Conservation (phyloP, 2,329 filamentous ascomycete species). For the Cryoendolithus antarcticus region DNA sequence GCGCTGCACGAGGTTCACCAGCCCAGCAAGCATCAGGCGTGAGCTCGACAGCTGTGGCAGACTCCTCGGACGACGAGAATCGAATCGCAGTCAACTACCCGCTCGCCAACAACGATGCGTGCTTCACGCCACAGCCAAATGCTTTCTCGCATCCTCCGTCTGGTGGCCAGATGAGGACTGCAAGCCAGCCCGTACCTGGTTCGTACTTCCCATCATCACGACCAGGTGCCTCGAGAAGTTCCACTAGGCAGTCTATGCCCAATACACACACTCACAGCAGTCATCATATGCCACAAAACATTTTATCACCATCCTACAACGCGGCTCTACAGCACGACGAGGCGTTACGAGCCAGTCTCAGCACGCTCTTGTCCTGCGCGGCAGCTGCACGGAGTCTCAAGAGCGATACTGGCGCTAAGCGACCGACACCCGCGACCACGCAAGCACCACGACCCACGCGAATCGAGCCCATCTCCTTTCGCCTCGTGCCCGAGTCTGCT, state of each 20-base stretch:
- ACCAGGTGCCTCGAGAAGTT: too few species aligned
- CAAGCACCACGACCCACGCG: conserved; percentile 16
- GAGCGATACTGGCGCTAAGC: conserved; percentile 27
- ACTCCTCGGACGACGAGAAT: conserved; percentile 54
- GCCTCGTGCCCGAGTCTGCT: conserved; percentile 48
- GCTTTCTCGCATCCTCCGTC: conserved; percentile 75
- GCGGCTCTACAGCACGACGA: conserved; percentile 70
- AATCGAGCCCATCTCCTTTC: conserved; percentile 41
- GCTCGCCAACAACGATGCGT: conserved; percentile 35
- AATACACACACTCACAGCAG: conserved; percentile 8
- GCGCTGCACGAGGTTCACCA: conserved; percentile 3
- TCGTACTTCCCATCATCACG: conserved; percentile 30
- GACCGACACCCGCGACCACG: conserved; percentile 15
- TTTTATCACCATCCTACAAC: conserved; percentile 62
- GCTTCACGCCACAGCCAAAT: conserved; percentile 80
- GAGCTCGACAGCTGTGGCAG: conserved; percentile 1
- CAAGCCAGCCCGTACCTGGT: conserved; percentile 34
- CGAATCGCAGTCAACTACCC: conserved; percentile 65
- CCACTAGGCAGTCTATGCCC: conserved; percentile 24
- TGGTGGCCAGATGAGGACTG: conserved; percentile 36
- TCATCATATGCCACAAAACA: conserved; percentile 48
- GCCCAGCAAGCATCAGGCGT: too few species aligned
- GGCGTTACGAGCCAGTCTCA: conserved; percentile 82
- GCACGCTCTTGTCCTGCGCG: conserved; percentile 86
- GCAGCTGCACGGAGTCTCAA: conserved; percentile 71